Evolutionary conservation across 345 rosid species (phyloP), one percentile per base, ranked within the genome.

Genomic region (Dipteronia sinensis): DNA sequence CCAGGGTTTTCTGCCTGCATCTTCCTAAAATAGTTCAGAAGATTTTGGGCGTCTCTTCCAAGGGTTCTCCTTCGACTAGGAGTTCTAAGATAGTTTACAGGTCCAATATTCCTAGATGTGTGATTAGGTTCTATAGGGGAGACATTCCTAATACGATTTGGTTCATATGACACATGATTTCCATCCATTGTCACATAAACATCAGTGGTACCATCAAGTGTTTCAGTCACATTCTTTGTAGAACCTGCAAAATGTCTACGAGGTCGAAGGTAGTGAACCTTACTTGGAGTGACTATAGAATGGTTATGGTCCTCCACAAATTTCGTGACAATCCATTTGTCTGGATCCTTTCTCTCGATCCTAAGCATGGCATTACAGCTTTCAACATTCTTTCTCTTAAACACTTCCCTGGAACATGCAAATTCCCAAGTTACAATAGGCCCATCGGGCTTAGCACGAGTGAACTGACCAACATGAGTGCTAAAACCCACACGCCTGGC

Each of bases 1-100:
- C 94, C 90, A 2, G 91, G 89, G 82, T 86, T 90, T 85, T 88
- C 85, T 1, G 88, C 85, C 79, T 90, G 94, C 94, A 87, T 86
- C 79, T 86, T 88, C 82, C 83, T 86, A 76, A 90, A 90, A 85
- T 88, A 90, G 71, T 88, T 81, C 25, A 88, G 84, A 34, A 90
- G 88, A 76, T 87, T 87, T 46, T 90, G 92, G 42, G 94, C 92
- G 81, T 86, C 92, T 74, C 85, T 86, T 59, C 92, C 92, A 7
- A 88, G 86, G 76, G 82, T 86, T 81, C 88, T 84, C 83, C 78
- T 86, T 79, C 75, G 77, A 76, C 80, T 72, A 44, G 81, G 82
- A 58, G 84, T 80, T 81, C 84, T 82, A 63, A 82, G 25, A 81
- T 80, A 79, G 71, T 81, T 83, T 27, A 56, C 58, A 74, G 85